A percentile compares a stretch with the other conserved stretches of the same genome.
phyloP scores from a whole-genome alignment of 2,329 filamentous ascomycete species.

The Xylariaceae sp. region DNA sequence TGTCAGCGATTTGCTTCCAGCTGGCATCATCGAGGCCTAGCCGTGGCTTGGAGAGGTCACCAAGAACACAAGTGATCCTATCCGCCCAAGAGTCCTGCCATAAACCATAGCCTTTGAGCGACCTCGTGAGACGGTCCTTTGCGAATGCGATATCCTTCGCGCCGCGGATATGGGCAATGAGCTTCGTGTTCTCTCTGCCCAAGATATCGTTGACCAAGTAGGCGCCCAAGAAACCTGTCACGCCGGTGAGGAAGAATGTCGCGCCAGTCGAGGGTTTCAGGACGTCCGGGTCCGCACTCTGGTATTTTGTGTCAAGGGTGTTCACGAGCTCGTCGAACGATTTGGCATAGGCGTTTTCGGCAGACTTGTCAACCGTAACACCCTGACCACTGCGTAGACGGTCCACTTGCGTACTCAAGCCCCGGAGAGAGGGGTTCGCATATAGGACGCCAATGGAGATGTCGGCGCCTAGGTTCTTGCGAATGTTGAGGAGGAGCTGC shows the following conservation, averaged over 20 bases:
- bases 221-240: constrained; percentile 83
- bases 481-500: constrained; percentile 69
- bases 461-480: constrained; percentile 38
- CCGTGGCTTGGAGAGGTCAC: constrained; percentile 67
- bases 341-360: constrained; percentile 44
- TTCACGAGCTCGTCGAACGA: constrained; percentile 43
- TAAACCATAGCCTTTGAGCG: constrained; percentile 71
- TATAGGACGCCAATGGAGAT: constrained; percentile 70
- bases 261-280: constrained; percentile 16
- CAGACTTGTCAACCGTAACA: constrained; percentile 26
- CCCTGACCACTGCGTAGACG: constrained; percentile 23
- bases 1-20: constrained; percentile 62
- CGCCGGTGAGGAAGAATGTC: constrained; percentile 80
- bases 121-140: constrained; percentile 60
- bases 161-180: constrained; percentile 71
- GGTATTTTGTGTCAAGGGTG: constrained; percentile 34
- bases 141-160: constrained; percentile 58
- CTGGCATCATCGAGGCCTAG: constrained; percentile 65
- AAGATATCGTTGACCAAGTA: constrained; percentile 76
- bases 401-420: constrained; percentile 50
- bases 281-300: constrained; percentile 21
- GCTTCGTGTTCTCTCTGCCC: constrained; percentile 51
- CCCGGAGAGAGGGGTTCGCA: constrained; percentile 50
- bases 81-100: constrained; percentile 68
- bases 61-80: constrained; percentile 64